Evolutionary conservation across 352 stramenopile species (phyloP), one percentile per base, ranked within the genome.

Genomic region (Phytopythium aichiense): DNA sequence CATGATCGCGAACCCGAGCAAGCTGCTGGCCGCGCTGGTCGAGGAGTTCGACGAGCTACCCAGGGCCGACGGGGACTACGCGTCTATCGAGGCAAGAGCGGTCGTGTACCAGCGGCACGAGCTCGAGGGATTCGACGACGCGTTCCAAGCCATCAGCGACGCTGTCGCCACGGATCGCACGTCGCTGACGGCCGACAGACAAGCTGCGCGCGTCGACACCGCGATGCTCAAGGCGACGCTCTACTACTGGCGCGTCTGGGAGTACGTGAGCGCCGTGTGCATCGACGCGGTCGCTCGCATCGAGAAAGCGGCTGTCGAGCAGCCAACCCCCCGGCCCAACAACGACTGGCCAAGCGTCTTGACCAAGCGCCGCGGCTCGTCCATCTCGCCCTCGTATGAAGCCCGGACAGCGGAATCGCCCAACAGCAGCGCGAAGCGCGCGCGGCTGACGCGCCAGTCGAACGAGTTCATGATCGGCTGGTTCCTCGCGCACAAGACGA

Each of bases 381-480:
- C 67, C 7, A 68, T 73, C 31, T 69, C 72, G 20, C 72, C 72
- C 20, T 57, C 69, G 35, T 59, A 79, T 23, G 76, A 76, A 40
- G 57, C 77, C 62, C 65, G 57, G 71, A 82, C 61, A 67, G 73
- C 16, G 69, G 28, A 33, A 23, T 66, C 63, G 9, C 54, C 56
- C 22, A 51, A 30, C 0, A 58, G 60, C 13, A 55, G 73, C 49
- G 54, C 63, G 22, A 88, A 87, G 52, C 78, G 83, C 9, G 71
- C 73, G 38, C 78, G 84, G 4, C 74, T 95, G 31, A 82, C 80
- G 18, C 76, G 83, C 53, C 67, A 84, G 57, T 91, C 82, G 66
- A 93, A 93, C 65, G 84, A 93, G 72, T 92, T 95, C 61, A 79
- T 95, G 60, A 76, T 89, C 45, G 86, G 78, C 50, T 95, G 86